Conservation (phyloP, 202 grass and related monocot genomes). For the Alloteropsis angusta region DNA sequence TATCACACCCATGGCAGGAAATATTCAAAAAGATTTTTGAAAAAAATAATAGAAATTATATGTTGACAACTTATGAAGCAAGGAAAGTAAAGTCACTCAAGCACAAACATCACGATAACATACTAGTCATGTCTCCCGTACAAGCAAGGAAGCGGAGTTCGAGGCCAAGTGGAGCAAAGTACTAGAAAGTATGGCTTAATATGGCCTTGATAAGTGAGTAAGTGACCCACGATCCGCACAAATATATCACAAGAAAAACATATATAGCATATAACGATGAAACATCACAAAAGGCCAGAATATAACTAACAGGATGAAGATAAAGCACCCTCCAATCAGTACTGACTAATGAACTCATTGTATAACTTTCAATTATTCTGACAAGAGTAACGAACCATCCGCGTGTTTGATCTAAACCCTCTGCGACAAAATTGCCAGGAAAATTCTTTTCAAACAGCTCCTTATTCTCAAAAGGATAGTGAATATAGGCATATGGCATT, state of each 20-base stretch:
- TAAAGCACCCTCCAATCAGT: not conserved
- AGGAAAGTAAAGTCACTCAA: not conserved
- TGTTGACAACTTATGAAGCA: not conserved
- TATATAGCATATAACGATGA: not conserved
- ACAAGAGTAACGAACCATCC: constrained; percentile 68
- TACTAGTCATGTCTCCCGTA: not conserved
- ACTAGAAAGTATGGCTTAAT: not conserved
- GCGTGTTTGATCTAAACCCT: constrained; percentile 95
- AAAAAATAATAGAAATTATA: not conserved
- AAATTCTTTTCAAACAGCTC: constrained; percentile 97
- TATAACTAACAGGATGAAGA: not conserved
- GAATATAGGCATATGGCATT: constrained; percentile 99
- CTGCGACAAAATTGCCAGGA: constrained; percentile 95
- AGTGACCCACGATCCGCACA: not conserved
- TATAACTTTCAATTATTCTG: constrained; percentile 2
- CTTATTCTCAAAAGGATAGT: constrained; percentile 97
- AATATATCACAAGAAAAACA: not conserved
- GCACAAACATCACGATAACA: not conserved
- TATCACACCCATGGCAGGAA: not conserved
- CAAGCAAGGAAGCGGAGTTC: not conserved
- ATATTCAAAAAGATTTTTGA: not conserved
- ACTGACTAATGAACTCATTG: not conserved
- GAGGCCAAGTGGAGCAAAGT: not conserved
- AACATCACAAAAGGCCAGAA: constrained; percentile 3
- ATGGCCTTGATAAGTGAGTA: too few relatives aligned